Evolutionary conservation across 352 stramenopile species (phyloP).

Genomic region (Phytopythium vexans): DNA sequence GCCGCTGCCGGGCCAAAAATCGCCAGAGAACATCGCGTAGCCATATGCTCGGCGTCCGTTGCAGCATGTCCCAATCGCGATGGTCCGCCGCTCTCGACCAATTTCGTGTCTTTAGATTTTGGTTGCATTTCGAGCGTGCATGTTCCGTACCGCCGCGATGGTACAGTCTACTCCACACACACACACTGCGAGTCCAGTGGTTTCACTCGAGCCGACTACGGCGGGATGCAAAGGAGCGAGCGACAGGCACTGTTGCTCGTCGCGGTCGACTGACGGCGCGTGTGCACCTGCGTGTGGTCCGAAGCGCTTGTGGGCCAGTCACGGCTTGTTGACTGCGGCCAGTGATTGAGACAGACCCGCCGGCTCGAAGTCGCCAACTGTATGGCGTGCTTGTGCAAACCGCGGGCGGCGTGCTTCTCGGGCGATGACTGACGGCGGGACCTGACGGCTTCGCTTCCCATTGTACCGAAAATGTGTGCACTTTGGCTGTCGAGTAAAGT

Average conservation of each 20-base stretch:
- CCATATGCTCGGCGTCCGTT: neutral
- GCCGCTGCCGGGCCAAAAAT: neutral
- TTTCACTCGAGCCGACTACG: too few relatives aligned
- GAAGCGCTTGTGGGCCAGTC: neutral
- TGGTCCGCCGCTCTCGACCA: neutral
- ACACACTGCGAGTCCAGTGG: too few relatives aligned
- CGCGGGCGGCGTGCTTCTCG: too few relatives aligned
- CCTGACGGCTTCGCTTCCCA: too few relatives aligned
- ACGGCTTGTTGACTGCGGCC: too few relatives aligned
- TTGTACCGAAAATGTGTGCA: slow-evolving; percentile 1
- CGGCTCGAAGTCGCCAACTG: too few relatives aligned
- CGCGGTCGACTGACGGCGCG: neutral
- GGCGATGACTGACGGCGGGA: too few relatives aligned
- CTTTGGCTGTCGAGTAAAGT: neutral
- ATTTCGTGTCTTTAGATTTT: slow-evolving; percentile 8
- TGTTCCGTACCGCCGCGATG: too few relatives aligned
- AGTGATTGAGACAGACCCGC: too few relatives aligned
- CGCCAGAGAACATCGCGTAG: slow-evolving; percentile 6
- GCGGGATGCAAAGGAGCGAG: slow-evolving; percentile 2
- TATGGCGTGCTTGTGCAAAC: too few relatives aligned
- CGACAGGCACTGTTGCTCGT: neutral
- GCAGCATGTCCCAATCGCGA: slow-evolving; percentile 6
- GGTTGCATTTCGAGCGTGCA: too few relatives aligned
- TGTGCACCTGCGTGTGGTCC: neutral
- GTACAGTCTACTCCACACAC: too few relatives aligned